Evolutionary conservation across 495 filamentous ascomycete species (phyloP).

Genomic region (Lophiotrema nucula): DNA sequence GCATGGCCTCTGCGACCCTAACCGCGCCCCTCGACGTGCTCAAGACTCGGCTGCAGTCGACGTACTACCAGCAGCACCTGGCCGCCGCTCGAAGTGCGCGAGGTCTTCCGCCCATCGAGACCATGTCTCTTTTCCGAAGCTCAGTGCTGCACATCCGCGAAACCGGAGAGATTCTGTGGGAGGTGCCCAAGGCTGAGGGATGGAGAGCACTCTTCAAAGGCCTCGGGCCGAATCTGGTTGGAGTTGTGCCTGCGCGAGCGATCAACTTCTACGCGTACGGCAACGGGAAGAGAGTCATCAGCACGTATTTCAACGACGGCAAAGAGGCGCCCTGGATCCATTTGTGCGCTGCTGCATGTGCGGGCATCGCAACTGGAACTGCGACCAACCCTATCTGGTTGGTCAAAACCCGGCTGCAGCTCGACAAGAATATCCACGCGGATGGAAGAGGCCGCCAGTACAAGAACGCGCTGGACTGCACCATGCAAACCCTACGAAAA

Average conservation of each 20-base stretch:
- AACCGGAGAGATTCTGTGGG: conserved; percentile 75
- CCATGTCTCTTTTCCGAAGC: conserved; percentile 48
- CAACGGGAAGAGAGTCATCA: conserved; percentile 77
- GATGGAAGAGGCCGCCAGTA: conserved; percentile 64
- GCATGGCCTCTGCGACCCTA: conserved; percentile 81
- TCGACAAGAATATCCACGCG: conserved; percentile 68
- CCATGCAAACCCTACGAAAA: conserved; percentile 68
- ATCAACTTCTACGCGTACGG: conserved; percentile 91
- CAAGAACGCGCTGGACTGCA: conserved; percentile 79
- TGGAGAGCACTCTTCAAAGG: conserved; percentile 86
- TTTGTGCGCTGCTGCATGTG: conserved; percentile 66
- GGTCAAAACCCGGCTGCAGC: conserved; percentile 83
- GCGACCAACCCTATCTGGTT: conserved; percentile 93
- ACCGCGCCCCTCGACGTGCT: conserved; percentile 88
- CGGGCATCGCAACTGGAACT: conserved; percentile 77
- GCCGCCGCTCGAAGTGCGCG: conserved; percentile 47
- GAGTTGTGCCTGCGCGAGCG: conserved; percentile 79
- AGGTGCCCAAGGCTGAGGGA: conserved; percentile 75
- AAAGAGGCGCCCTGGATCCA: conserved; percentile 70
- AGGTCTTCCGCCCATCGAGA: conserved; percentile 47
- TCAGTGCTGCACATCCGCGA: conserved; percentile 66
- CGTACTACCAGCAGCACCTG: conserved; percentile 78
- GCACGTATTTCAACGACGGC: conserved; percentile 62
- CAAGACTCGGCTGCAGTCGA: conserved; percentile 85
- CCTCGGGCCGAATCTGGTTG: conserved; percentile 80